Percentiles rank a stretch among this genome's conserved stretches.
phyloP scores from a whole-genome alignment of 345 rosid species.

The Ceriops tagal region DNA sequence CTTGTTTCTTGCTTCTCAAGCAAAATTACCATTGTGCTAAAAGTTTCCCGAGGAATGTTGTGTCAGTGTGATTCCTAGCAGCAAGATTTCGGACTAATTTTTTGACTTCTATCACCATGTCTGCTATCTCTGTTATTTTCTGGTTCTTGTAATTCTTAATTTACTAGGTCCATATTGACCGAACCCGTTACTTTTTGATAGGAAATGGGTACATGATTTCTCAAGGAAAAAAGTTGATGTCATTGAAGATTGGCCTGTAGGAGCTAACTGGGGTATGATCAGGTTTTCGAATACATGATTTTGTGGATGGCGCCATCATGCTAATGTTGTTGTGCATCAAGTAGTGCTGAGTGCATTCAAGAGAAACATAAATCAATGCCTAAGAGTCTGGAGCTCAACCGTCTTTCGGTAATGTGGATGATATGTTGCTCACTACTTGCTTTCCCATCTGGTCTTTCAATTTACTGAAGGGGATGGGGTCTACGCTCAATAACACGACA shows the following conservation, averaged over 20 bases:
- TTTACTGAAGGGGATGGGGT: conserved; percentile 11
- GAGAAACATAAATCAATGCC: conserved; percentile 24
- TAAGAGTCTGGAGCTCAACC: conserved; percentile 15
- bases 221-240: conserved; percentile 9
- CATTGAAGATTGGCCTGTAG: conserved; percentile 6
- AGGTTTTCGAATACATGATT: conserved; percentile 20
- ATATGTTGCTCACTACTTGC: not conserved
- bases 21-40: too few relatives aligned
- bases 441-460: conserved; percentile 5
- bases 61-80: not conserved
- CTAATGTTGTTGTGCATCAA: conserved; percentile 26
- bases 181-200: not conserved
- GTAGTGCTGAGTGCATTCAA: conserved; percentile 23
- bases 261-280: conserved; percentile 18
- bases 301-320: conserved; percentile 19
- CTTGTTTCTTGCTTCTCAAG: not conserved
- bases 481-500: not conserved
- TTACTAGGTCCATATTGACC: too few relatives aligned
- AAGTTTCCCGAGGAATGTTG: not conserved
- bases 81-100: not conserved
- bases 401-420: conserved; percentile 22
- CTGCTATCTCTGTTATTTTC: too few relatives aligned
- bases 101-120: too few relatives aligned
- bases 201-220: conserved; percentile 34
- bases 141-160: too few relatives aligned